Conservation (phyloP, 2,329 filamentous ascomycete species). For the Graphium sp. region DNA sequence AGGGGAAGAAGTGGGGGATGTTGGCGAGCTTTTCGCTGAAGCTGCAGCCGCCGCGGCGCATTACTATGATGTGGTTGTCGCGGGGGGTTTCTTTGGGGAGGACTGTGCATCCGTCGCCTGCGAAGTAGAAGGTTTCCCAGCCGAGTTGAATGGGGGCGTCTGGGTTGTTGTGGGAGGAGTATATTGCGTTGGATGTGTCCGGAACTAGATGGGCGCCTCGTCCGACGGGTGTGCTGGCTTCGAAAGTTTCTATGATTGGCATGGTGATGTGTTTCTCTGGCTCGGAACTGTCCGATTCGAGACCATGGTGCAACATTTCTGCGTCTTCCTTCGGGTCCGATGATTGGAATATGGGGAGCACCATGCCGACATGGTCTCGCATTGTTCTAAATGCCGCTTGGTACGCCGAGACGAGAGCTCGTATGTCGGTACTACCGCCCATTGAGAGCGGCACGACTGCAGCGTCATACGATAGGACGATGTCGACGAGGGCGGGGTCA, state of each 20-base stretch:
- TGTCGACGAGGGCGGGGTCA: constrained; percentile 55
- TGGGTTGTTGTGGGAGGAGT: constrained; percentile 20
- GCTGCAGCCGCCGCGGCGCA: constrained; percentile 68
- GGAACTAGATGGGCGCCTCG: constrained; percentile 53
- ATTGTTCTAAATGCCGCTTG: constrained; percentile 7
- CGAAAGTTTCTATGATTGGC: constrained; percentile 26
- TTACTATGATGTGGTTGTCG: constrained; percentile 60
- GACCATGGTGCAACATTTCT: constrained; percentile 3
- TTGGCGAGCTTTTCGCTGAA: constrained; percentile 72
- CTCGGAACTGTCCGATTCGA: constrained; percentile 10
- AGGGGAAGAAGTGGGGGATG: constrained; percentile 62
- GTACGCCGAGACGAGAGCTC: constrained; percentile 7
- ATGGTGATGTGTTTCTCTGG: constrained; percentile 12
- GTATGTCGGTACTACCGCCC: too few relatives aligned
- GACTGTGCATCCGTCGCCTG: constrained; percentile 47
- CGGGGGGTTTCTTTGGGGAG: constrained; percentile 32
- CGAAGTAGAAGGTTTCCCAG: constrained; percentile 58
- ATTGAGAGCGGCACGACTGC: constrained; percentile 4
- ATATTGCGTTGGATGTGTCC: constrained; percentile 36
- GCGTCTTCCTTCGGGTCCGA: neutral
- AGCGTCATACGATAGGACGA: constrained; percentile 37
- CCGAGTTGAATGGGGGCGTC: constrained; percentile 29
- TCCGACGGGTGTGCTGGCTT: constrained; percentile 35
- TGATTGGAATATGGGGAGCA: constrained; percentile 6
- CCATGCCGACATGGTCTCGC: constrained; percentile 6